Evolutionary conservation across 2,329 filamentous ascomycete genomes (phyloP), one percentile per base, ranked within the genome.

Genomic region (Aspergillus vadensis): DNA sequence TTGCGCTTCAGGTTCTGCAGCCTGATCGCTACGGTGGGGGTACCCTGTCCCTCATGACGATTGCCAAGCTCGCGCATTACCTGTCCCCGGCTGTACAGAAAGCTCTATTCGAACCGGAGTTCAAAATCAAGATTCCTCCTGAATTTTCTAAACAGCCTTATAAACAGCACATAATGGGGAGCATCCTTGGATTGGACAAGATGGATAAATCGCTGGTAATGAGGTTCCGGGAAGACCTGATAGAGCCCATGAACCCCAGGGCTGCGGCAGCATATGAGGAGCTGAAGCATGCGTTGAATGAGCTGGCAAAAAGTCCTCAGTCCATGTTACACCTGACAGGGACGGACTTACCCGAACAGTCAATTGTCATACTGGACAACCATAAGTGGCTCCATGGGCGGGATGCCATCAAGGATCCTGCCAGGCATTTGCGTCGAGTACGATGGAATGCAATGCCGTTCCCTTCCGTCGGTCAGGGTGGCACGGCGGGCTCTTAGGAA

Each of bases 1-100:
- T 81, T 50, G 79, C 77, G 0, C 71, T 80, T 0, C 78, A 80
- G 15, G 76, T 80, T 0, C 70, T 81, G 0, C 76, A 73, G n/a
- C 71, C 73, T 19, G 79, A 81, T 60, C 69, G 71, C 0, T 71
- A 55, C n/a, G 77, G 78, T 3, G 78, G 78, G 0, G 78, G 78
- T 0, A 79, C 76, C 0, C 65, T 80, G 0, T 80, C 78, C 1
- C 67, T 75, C 15, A 68, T 79, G 69, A 76, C 73, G 19, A 72
- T 76, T 7, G 65, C 70, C 12, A 64, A 61, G 5, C 66, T 78
- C 25, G 59, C 62, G 30, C 19, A 58, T 10, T 60, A 68, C 2
- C 66, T 78, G 0, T 72, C 73, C 0, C 52, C 63, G 0, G 41
- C 57, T 0, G 69, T 73, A 5, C 58, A 59, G 19, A 52, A 41